Conservation (phyloP, 2,329 filamentous ascomycete genomes). For the Biscogniauxia marginata region DNA sequence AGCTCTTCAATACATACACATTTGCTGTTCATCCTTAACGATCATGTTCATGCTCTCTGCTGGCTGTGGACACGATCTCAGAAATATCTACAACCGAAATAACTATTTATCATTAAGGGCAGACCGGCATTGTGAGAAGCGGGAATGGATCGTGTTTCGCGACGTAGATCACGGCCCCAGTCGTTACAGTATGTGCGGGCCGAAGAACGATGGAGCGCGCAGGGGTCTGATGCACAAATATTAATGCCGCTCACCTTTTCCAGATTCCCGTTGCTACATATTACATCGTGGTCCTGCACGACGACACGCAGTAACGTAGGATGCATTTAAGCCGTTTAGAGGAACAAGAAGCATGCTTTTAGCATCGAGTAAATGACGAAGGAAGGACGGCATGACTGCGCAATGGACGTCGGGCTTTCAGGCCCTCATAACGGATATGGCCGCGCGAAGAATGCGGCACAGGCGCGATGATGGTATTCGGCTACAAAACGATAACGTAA, state of each 20-base stretch:
- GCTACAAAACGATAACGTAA: neutral
- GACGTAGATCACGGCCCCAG: neutral
- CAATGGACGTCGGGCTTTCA: constrained; percentile 8
- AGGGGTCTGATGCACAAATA: neutral
- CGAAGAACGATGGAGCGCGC: neutral
- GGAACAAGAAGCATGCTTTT: too few species aligned
- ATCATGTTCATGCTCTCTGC: too few species aligned
- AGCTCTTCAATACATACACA: too few species aligned
- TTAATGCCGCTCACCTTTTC: neutral
- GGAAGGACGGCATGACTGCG: constrained; percentile 2
- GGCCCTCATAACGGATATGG: neutral
- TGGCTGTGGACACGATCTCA: too few species aligned
- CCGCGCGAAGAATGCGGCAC: neutral
- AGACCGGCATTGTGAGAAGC: neutral
- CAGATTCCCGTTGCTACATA: neutral
- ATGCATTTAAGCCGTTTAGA: too few species aligned
- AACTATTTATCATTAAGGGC: neutral
- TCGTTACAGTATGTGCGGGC: neutral
- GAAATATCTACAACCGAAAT: too few species aligned
- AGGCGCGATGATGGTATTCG: neutral
- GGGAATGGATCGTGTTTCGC: neutral
- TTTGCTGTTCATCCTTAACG: too few species aligned
- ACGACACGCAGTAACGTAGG: too few species aligned
- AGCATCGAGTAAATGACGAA: too few species aligned
- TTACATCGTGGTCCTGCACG: neutral